A percentile compares a stretch with the other conserved stretches of the same genome.
Conservation (phyloP, 2,329 filamentous ascomycete species). For the Aspergillus sp. region DNA sequence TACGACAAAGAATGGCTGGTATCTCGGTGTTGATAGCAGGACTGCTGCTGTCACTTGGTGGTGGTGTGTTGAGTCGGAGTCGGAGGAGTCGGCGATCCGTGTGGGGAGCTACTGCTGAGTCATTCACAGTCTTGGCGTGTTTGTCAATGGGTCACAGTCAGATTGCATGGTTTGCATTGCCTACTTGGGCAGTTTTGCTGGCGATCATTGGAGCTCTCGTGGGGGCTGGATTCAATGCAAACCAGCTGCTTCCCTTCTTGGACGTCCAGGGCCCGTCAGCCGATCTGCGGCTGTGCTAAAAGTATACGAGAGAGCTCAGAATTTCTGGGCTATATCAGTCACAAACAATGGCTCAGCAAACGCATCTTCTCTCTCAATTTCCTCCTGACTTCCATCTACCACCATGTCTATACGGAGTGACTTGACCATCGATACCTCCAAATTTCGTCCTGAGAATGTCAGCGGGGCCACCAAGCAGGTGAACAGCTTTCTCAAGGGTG, state of each 20-base stretch:
- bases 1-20: too few species aligned
- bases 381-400: not conserved
- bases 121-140: not conserved
- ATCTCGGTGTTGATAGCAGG: too few species aligned
- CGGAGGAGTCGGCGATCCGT: not conserved
- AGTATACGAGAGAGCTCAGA: too few species aligned
- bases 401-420: conserved; percentile 9
- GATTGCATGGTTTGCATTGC: not conserved
- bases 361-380: not conserved
- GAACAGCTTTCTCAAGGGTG: not conserved
- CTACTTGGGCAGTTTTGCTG: not conserved
- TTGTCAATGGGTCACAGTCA: not conserved
- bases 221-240: too few species aligned
- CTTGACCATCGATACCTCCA: conserved; percentile 3
- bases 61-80: too few species aligned
- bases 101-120: not conserved
- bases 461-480: conserved; percentile 28
- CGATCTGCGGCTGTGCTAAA: too few species aligned
- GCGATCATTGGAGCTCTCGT: not conserved
- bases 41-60: too few species aligned
- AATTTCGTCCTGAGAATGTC: conserved; percentile 26
- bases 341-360: not conserved
- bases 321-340: too few species aligned
- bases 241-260: too few species aligned
- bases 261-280: too few species aligned